phyloP scores from a whole-genome alignment of 805 yeast genomes.

The Aciculoconidium aculeatum region DNA sequence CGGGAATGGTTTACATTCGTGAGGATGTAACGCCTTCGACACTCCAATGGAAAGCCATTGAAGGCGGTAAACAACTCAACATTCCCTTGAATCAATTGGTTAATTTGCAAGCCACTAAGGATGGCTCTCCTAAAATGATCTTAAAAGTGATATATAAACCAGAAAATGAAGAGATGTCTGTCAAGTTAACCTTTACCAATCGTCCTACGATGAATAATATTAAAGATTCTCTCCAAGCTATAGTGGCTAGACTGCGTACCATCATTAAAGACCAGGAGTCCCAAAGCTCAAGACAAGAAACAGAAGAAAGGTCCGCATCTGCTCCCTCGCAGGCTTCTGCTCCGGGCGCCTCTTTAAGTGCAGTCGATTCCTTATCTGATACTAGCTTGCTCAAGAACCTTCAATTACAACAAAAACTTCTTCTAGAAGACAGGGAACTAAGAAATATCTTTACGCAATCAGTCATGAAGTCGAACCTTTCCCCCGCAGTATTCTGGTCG shows the following conservation, averaged over 20 bases:
- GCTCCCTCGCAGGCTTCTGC: constrained; percentile 10
- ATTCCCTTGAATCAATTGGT: constrained; percentile 30
- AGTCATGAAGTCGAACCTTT: constrained; percentile 70
- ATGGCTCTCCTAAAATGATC: constrained; percentile 60
- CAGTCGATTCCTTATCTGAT: constrained; percentile 25
- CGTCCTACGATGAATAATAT: constrained; percentile 72
- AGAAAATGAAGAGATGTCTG: constrained; percentile 23
- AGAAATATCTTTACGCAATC: constrained; percentile 81
- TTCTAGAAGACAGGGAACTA: constrained; percentile 62
- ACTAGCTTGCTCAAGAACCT: constrained; percentile 59
- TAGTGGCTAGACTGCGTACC: constrained; percentile 60
- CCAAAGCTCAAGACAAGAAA: too few species aligned
- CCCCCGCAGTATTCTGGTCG: constrained; percentile 83
- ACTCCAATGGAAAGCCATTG: constrained; percentile 41
- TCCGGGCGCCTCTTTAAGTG: constrained; percentile 8
- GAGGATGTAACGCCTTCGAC: constrained; percentile 38
- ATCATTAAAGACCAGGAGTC: constrained; percentile 40
- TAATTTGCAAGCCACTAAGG: constrained; percentile 67
- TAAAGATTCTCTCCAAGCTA: constrained; percentile 61
- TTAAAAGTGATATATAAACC: constrained; percentile 49
- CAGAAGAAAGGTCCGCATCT: constrained; percentile 14
- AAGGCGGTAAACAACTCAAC: constrained; percentile 26
- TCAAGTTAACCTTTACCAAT: constrained; percentile 58
- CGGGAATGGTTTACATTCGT: constrained; percentile 35
- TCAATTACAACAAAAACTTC: constrained; percentile 70